Evolutionary conservation across 2,329 filamentous ascomycete species (phyloP).

Genomic region (Lojkania enalia): DNA sequence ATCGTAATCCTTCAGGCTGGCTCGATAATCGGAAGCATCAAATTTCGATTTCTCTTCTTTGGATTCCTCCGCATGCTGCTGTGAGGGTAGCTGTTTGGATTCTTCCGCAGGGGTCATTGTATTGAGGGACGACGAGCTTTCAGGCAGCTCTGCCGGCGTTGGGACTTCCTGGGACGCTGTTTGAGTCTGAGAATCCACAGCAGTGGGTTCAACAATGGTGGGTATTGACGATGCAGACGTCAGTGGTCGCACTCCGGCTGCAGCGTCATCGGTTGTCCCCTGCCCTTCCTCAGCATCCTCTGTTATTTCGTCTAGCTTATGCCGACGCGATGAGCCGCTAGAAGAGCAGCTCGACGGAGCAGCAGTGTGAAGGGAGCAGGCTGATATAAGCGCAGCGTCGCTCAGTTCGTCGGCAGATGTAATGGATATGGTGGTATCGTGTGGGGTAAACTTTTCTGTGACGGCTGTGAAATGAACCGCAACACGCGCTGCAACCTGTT

Average conservation of each 20-base stretch:
- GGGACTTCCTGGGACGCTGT: slow-evolving; percentile 1
- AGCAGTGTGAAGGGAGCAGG: slow-evolving; percentile 86
- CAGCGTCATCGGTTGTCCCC: slow-evolving; percentile 20
- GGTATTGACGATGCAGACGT: slow-evolving; percentile 29
- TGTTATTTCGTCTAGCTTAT: slow-evolving; percentile 86
- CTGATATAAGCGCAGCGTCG: slow-evolving; percentile 83
- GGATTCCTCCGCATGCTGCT: slow-evolving; percentile 23
- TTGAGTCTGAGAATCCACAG: not conserved
- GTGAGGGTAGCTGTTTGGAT: slow-evolving; percentile 21
- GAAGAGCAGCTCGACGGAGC: slow-evolving; percentile 85
- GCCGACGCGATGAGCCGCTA: slow-evolving; percentile 74
- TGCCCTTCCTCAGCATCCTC: slow-evolving; percentile 83
- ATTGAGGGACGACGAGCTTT: not conserved
- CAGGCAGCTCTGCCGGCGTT: slow-evolving; percentile 3
- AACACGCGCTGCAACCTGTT: slow-evolving; percentile 68
- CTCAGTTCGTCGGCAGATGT: slow-evolving; percentile 75
- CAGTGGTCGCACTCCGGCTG: slow-evolving; percentile 20
- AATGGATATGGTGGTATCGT: slow-evolving; percentile 83
- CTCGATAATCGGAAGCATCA: slow-evolving; percentile 19
- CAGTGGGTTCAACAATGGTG: slow-evolving; percentile 26
- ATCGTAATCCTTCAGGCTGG: slow-evolving; percentile 40
- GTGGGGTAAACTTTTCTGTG: slow-evolving; percentile 72
- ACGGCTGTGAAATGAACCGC: slow-evolving; percentile 69
- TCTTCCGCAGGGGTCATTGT: slow-evolving; percentile 2
- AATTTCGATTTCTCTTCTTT: slow-evolving; percentile 3